A percentile compares a stretch with the other conserved stretches of the same genome.
These are phyloP conservation scores for Tuctoria greenei DNA, from an alignment of 176 grass and related monocot species.

Conservation along the genomic window DNA sequence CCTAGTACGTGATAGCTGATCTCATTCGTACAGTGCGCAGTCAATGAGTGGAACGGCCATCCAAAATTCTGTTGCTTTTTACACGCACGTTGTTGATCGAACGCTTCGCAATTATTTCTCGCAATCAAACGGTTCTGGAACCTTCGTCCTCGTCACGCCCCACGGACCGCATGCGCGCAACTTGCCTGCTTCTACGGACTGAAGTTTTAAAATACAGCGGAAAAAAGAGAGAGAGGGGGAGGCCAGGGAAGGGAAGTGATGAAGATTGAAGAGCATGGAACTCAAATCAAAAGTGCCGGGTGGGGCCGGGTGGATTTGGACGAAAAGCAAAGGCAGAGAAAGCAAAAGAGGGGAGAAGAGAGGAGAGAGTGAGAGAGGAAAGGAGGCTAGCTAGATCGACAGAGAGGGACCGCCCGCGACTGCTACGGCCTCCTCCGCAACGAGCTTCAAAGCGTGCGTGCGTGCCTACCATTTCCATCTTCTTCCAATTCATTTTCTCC, in stretches of 20 bases:
- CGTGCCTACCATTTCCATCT: slow-evolving; percentile 91
- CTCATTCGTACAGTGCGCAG: slow-evolving; percentile 26
- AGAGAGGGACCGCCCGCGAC: slow-evolving; percentile 62
- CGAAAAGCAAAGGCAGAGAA: slow-evolving; percentile 47
- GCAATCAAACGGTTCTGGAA: not conserved
- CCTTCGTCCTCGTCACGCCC: not conserved
- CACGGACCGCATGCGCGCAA: not conserved
- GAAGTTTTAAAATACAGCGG: not conserved
- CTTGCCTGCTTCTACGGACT: not conserved
- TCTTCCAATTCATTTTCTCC: slow-evolving; percentile 23
- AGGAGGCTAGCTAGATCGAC: slow-evolving; percentile 55
- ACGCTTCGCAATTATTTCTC: not conserved
- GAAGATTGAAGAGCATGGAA: slow-evolving; percentile 21
- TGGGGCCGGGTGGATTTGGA: slow-evolving; percentile 40
- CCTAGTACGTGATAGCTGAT: not conserved
- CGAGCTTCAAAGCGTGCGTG: slow-evolving; percentile 87
- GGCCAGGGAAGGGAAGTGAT: not conserved
- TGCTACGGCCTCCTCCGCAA: slow-evolving; percentile 46
- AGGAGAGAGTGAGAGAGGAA: slow-evolving; percentile 25
- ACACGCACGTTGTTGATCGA: not conserved
- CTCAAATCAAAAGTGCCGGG: slow-evolving; percentile 52
- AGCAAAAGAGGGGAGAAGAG: slow-evolving; percentile 1
- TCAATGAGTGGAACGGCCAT: not conserved
- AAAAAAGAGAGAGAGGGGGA: not conserved
- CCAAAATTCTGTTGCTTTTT: not conserved